Evolutionary conservation across 495 filamentous ascomycete species (phyloP), one percentile per base, ranked within the genome.

Genomic region (Elasticomyces elasticus): DNA sequence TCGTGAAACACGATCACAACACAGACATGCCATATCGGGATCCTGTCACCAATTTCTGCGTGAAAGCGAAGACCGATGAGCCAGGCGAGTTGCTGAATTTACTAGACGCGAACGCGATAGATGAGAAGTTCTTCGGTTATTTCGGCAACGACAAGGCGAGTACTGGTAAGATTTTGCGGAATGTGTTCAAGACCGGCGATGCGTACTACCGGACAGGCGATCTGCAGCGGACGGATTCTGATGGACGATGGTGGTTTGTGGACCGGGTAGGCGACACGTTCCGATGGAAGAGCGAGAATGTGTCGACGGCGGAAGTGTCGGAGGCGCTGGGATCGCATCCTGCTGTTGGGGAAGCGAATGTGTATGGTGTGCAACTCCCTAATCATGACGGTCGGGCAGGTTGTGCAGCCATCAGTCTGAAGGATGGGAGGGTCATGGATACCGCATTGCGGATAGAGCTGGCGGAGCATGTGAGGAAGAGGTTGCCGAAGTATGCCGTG

Each of bases 251-350:
- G 85, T 88, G 76, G 64, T 92, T 92, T 66, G 60, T 86, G 22
- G 87, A 92, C 65, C 75, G 65, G 1, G 70, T 89, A 0, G 86
- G 86, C 0, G 86, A 91, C 64, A 91, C 86, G 0, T 91, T 83
- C 69, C 75, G 86, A 3, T 91, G 86, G 86, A 91, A 90, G 66
- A 79, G 79, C 52, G 86, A 89, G 68, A 91, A 91, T 62, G 85
- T 91, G 48, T 82, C 79, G 22, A 90, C 86, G 0, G 81, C 83
- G 26, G 86, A 91, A 66, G 86, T 91, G 0, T 74, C 81, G 6
- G 79, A 85, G 60, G 74, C 78, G 1, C 67, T 91, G 1, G 84
- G 85, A 26, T 64, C 72, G 41, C 85, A 74, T 64, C 81, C 83
- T 0, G 80, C 81, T 11, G 67, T 91, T 9, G 62, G 76, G 20